Base-by-base conservation (phyloP, 768 basidiomycete genomes). In the Russula ochroleuca region DNA sequence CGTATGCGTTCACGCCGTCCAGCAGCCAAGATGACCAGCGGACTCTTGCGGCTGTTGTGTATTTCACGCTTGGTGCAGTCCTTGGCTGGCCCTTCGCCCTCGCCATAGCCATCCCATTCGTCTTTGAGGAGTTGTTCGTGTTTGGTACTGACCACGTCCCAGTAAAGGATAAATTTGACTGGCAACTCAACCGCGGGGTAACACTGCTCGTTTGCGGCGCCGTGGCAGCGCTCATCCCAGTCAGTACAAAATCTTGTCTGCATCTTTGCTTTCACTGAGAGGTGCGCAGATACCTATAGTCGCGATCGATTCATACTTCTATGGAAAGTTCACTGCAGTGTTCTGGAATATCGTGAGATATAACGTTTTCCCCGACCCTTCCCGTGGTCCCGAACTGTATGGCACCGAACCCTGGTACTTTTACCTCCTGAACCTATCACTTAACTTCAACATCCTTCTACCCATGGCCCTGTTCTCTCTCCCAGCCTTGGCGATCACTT, bases 31-130 rank as follows among this genome's bases (percentile, higher is more conserved):
- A 87, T 70, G 72, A 76, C 64, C 77, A 77, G 51, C 80, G 88
- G 38, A 86, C 88, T 11, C 73, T 88, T 31, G 75, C 79, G 9
- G 85, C 90, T 0, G 90, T 90, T 0, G 63, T 88, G 51, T 75
- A 80, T 53, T 92, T 94, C 72, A 92, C 91, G 1, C 72, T 85
- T 7, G 95, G 92, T 6, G 92, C 86, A 1, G 83, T 98, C 55
- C 83, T 98, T 38, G 97, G 96, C 6, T 99, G 97, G 97, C 97
- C 97, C 7, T 99, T 99, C 73, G 80, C 91, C n/a, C 80, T 94
- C 19, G 86, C 91, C 0, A 79, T 98, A 8, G 85, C 92, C 0
- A 75, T 97, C 15, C 97, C 97, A 1, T 95, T 96, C 69, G 84
- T 95, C 14, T 73, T 92, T 51, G 97, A 98, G 73, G 93, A 98